Percentiles rank a stretch among this genome's conserved stretches.
Evolutionary conservation across 2,329 filamentous ascomycete genomes (phyloP).

Genomic region (Fusarium annulatum): DNA sequence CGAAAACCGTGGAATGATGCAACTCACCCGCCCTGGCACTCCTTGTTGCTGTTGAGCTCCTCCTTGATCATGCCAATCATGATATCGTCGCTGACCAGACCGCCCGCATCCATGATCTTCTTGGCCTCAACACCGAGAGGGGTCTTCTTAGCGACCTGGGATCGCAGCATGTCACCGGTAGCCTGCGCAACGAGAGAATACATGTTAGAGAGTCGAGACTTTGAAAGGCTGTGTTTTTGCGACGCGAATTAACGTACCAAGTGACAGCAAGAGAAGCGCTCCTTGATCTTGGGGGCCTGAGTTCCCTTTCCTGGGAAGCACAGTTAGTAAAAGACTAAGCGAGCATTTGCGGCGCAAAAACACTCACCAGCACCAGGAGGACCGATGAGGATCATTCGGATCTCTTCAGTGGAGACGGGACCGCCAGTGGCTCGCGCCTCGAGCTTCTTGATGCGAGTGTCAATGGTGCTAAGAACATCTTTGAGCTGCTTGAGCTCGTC

Average conservation of each 20-base stretch:
- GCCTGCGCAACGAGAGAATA: conserved; percentile 66
- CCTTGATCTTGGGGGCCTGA: conserved; percentile 97
- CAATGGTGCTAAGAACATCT: conserved; percentile 83
- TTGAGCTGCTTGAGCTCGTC: conserved; percentile 88
- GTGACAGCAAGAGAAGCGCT: conserved; percentile 97
- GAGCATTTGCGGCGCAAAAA: conserved; percentile 13
- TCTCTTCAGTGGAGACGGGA: conserved; percentile 66
- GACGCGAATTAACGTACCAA: conserved; percentile 70
- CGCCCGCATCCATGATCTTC: conserved; percentile 99
- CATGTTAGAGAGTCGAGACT: conserved; percentile 22
- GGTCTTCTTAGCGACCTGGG: conserved; percentile 98
- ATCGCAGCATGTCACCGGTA: conserved; percentile 98
- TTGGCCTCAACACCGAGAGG: conserved; percentile 93
- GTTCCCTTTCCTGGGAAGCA: conserved; percentile 87
- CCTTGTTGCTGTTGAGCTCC: conserved; percentile 91
- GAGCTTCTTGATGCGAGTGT: conserved; percentile 86
- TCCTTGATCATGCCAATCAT: conserved; percentile 99
- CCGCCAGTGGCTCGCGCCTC: conserved; percentile 76
- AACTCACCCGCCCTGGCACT: conserved; percentile 92
- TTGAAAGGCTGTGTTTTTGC: neutral
- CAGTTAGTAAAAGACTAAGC: conserved; percentile 29
- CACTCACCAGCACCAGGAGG: conserved; percentile 93
- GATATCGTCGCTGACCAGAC: conserved; percentile 97
- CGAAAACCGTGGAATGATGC: conserved; percentile 43
- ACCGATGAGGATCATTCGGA: conserved; percentile 98